Evolutionary conservation across 2,329 filamentous ascomycete species (phyloP).

Genomic region (Pyrenochaeta sp.): DNA sequence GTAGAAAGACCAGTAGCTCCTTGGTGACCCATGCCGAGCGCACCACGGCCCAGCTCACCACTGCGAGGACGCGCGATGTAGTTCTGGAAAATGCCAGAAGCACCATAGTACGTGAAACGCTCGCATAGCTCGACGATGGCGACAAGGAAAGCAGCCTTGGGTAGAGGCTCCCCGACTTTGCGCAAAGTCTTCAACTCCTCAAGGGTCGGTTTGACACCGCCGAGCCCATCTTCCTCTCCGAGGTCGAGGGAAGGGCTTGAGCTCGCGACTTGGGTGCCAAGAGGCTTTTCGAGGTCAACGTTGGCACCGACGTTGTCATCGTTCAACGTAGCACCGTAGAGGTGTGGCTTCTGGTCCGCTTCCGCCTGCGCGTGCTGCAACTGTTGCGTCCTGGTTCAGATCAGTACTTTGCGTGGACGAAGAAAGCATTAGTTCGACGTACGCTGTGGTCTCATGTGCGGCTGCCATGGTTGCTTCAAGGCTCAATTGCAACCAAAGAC

Average conservation of each 20-base stretch:
- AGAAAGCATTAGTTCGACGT: constrained; percentile 11
- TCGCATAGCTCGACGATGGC: constrained; percentile 61
- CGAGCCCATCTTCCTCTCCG: constrained; percentile 38
- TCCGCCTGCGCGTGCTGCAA: constrained; percentile 38
- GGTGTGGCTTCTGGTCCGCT: constrained; percentile 39
- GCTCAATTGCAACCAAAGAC: constrained; percentile 16
- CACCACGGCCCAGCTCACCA: constrained; percentile 50
- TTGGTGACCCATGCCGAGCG: constrained; percentile 55
- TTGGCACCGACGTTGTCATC: constrained; percentile 28
- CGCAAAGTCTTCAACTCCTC: constrained; percentile 55
- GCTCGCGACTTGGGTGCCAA: constrained; percentile 3
- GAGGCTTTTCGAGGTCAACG: constrained; percentile 29
- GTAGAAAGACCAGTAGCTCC: constrained; percentile 56
- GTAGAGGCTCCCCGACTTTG: constrained; percentile 57
- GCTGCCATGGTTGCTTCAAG: constrained; percentile 32
- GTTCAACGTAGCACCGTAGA: constrained; percentile 37
- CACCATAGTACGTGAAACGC: constrained; percentile 59
- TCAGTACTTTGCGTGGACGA: constrained; percentile 5
- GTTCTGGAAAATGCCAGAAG: constrained; percentile 60
- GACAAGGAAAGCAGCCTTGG: constrained; percentile 57
- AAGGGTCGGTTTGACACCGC: constrained; percentile 51
- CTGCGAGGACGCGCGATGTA: constrained; percentile 55
- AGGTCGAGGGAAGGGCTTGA: constrained; percentile 25
- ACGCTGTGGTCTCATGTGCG: constrained; percentile 41
- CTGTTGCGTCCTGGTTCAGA: constrained; percentile 37